Conservation (phyloP, 2,329 filamentous ascomycete genomes). For the Penicillium paneum region DNA sequence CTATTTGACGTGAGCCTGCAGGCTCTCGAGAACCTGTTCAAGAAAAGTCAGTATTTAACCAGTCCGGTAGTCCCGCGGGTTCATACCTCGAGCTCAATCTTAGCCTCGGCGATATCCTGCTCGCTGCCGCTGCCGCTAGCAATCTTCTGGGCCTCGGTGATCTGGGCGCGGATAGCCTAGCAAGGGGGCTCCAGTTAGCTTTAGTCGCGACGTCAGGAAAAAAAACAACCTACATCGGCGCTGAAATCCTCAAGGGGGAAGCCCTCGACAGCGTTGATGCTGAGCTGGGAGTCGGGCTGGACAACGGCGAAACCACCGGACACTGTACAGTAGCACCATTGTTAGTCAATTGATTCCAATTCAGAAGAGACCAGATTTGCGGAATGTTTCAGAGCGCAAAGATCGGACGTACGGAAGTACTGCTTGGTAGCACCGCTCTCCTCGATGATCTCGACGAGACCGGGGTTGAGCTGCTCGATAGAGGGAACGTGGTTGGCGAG, state of each 20-base stretch:
- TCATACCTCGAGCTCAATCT: slow-evolving; percentile 95
- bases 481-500: slow-evolving; percentile 98
- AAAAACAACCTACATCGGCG: slow-evolving; percentile 59
- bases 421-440: slow-evolving; percentile 86
- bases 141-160: slow-evolving; percentile 94
- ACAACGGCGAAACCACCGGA: slow-evolving; percentile 96
- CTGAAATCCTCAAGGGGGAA: slow-evolving; percentile 96
- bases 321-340: slow-evolving; percentile 53
- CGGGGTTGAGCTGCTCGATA: slow-evolving; percentile 98
- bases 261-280: slow-evolving; percentile 97
- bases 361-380: slow-evolving; percentile 2
- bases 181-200: slow-evolving; percentile 9
- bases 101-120: slow-evolving; percentile 96
- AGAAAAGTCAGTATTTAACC: slow-evolving; percentile 6
- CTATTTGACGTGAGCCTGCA: slow-evolving; percentile 51
- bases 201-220: background rate
- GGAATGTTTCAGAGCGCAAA: slow-evolving; percentile 5
- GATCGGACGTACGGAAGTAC: slow-evolving; percentile 79
- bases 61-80: background rate
- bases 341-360: slow-evolving; percentile 20
- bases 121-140: slow-evolving; percentile 86
- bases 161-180: slow-evolving; percentile 77
- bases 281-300: slow-evolving; percentile 89
- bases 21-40: slow-evolving; percentile 48
- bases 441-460: slow-evolving; percentile 91